Percentiles rank a stretch among this genome's conserved stretches.
Evolutionary conservation across 164 flowering plant species (phyloP).

Genomic region (Aristolochia fimbriata): DNA sequence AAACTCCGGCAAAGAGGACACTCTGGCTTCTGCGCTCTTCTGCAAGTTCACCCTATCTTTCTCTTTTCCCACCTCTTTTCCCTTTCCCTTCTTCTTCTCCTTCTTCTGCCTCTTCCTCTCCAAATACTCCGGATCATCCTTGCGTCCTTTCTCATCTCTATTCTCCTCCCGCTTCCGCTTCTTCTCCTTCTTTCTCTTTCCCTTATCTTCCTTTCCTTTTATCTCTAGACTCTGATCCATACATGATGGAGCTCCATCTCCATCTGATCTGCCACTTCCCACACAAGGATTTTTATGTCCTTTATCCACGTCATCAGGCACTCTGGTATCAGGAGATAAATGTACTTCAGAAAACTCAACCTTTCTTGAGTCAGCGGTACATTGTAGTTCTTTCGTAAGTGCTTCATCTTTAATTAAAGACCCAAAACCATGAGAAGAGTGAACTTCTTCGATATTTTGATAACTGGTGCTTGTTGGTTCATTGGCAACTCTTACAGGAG

Average conservation of each 20-base stretch:
- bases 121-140: conserved; percentile 57
- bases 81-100: conserved; percentile 42
- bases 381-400: conserved; percentile 66
- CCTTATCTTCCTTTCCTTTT: conserved; percentile 40
- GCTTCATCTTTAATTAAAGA: conserved; percentile 57
- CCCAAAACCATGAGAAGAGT: conserved; percentile 67
- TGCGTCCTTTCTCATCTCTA: conserved; percentile 24
- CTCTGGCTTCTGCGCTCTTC: conserved; percentile 3
- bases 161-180: conserved; percentile 46
- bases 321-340: conserved; percentile 24
- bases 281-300: conserved; percentile 32
- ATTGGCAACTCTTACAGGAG: conserved; percentile 45
- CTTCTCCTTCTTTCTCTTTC: conserved; percentile 43
- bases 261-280: conserved; percentile 19
- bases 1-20: background rate
- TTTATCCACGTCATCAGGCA: conserved; percentile 28
- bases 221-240: conserved; percentile 6
- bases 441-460: conserved; percentile 67
- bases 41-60: conserved; percentile 25
- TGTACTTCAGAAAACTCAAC: conserved; percentile 22
- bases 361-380: conserved; percentile 87
- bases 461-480: conserved; percentile 41
- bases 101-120: conserved; percentile 71
- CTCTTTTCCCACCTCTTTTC: conserved; percentile 52
- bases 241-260: conserved; percentile 19